phyloP scores from a whole-genome alignment of 805 yeast species.

The Suhomyces prunicola region DNA sequence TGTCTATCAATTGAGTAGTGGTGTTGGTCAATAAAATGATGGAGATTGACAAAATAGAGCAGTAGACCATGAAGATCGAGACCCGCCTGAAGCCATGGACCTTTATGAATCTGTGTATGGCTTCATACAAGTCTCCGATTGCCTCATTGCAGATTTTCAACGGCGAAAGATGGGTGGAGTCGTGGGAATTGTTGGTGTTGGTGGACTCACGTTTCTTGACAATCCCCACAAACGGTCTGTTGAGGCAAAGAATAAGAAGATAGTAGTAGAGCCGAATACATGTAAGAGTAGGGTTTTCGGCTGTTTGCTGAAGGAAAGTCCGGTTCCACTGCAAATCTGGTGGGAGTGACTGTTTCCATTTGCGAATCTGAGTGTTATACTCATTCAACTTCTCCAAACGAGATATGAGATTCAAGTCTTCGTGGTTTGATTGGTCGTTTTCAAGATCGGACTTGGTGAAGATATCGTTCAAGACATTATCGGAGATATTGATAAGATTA shows the following conservation, averaged over 20 bases:
- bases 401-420: constrained; percentile 44
- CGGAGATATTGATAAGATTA: constrained; percentile 42
- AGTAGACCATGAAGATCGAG: constrained; percentile 47
- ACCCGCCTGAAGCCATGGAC: constrained; percentile 41
- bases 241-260: constrained; percentile 54
- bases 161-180: constrained; percentile 23
- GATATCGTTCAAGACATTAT: constrained; percentile 43
- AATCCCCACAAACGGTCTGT: constrained; percentile 55
- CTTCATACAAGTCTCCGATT: constrained; percentile 40
- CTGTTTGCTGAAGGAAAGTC: constrained; percentile 34
- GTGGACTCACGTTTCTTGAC: constrained; percentile 8
- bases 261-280: constrained; percentile 57
- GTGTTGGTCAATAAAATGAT: constrained; percentile 36
- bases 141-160: constrained; percentile 34
- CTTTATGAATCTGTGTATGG: constrained; percentile 34
- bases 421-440: constrained; percentile 21
- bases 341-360: constrained; percentile 53
- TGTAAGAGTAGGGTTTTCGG: constrained; percentile 53
- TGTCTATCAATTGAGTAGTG: constrained; percentile 21
- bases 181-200: constrained; percentile 7
- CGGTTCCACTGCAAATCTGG: constrained; percentile 49
- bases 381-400: constrained; percentile 36
- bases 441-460: constrained; percentile 38
- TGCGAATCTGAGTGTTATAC: constrained; percentile 48
- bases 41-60: constrained; percentile 45